Evolutionary conservation across 768 basidiomycete species (phyloP), one percentile per base, ranked within the genome.

Genomic region (Atractiella rhizophila): DNA sequence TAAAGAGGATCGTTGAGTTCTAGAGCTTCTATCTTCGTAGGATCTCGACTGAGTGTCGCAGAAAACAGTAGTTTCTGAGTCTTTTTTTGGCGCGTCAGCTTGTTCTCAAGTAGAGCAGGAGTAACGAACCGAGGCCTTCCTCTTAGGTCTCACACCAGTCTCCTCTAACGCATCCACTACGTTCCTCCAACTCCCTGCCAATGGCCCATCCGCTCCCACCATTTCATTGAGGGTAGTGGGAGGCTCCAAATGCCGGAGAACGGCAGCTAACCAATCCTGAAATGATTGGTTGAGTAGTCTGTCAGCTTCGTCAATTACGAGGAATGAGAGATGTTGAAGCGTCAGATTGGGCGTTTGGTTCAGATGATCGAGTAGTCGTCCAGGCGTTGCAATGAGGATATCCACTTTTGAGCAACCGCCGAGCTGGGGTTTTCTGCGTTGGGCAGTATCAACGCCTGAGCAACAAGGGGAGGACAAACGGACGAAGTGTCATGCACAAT

Each of bases 251-350:
- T 80, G 81, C n/a, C 67, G 61, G 7, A 91, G 63, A 4, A 96
- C 77, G 52, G 73, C 73, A 5, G 69, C 68, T 3, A 96, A 63
- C 88, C 86, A 98, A 55, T 82, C 79, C 58, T 96, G 85, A 61
- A 91, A 96, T 1, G 81, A 82, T 56, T 94, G 85, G 9, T 78
- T 76, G 8, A 98, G 66, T 0, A 98, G 66, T n/a, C 85, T 70
- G 55, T 98, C 91, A 0, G 91, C 91, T 61, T 98, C 91, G 57
- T 98, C 91, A 42, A 98, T 81, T 53, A 82, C 88, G 45, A 96
- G 63, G 58, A 83, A 96, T n/a, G 86, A 74, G 6, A 98, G 66
- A 57, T 96, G 85, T 52, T 91, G 85, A 24, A 96, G 60, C 2
- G 81, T 76, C 56, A 94, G 91, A 48, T 83, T 82, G 0, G 69